These are phyloP conservation scores for Leccinum ochraceum DNA, from an alignment of 768 basidiomycete genomes.

Conservation along the genomic window DNA sequence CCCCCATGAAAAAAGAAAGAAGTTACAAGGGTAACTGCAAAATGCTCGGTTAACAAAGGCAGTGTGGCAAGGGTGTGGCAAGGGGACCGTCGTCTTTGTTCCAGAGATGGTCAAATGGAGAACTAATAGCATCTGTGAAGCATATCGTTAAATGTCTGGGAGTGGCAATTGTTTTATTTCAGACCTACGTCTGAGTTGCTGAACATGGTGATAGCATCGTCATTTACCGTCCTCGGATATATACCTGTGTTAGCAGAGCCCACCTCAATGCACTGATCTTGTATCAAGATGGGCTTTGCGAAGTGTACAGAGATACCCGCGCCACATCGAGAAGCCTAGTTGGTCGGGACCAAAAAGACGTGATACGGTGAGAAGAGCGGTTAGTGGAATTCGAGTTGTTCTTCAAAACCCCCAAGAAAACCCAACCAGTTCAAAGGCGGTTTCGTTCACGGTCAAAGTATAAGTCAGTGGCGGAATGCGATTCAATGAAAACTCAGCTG, in stretches of 20 bases:
- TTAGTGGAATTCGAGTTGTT: not conserved
- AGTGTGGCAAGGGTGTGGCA: not conserved
- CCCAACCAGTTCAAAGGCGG: not conserved
- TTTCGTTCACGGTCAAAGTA: not conserved
- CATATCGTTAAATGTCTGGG: not conserved
- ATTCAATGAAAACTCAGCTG: not conserved
- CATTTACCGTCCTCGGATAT: not conserved
- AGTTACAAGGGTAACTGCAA: not conserved
- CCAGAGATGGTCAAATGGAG: not conserved
- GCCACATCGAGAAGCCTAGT: not conserved
- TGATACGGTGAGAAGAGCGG: not conserved
- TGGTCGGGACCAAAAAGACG: not conserved
- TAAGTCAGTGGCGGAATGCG: not conserved
- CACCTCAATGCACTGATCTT: constrained; percentile 6
- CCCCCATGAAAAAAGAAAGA: not conserved
- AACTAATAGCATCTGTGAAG: not conserved
- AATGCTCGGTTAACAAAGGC: not conserved
- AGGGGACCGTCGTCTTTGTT: too few species aligned
- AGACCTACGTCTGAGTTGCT: too few species aligned
- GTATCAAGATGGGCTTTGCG: constrained; percentile 24
- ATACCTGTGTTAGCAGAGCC: constrained; percentile 4
- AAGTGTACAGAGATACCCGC: constrained; percentile 1
- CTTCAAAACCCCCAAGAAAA: not conserved
- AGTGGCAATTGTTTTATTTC: not conserved
- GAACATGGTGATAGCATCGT: not conserved